Percentiles rank a stretch among this genome's conserved stretches.
Evolutionary conservation across 768 basidiomycete genomes (phyloP).

Genomic region (Leccinellum rugosiceps): DNA sequence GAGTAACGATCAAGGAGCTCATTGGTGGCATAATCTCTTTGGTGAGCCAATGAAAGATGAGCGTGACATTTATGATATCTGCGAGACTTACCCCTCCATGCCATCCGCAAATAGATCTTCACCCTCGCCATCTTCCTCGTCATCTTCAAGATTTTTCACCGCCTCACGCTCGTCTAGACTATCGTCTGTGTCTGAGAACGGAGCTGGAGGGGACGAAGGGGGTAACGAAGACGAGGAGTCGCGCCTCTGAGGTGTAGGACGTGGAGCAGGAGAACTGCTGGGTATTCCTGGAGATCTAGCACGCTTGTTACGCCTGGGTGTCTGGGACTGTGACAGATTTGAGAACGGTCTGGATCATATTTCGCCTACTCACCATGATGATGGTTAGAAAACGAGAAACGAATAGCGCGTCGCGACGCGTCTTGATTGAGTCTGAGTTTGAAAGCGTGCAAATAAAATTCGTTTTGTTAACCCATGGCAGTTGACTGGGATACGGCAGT

Average conservation of each 20-base stretch:
- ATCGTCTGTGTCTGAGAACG: slow-evolving; percentile 87
- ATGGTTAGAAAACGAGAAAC: slow-evolving; percentile 13
- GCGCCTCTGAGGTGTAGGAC: slow-evolving; percentile 46
- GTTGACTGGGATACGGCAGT: slow-evolving; percentile 54
- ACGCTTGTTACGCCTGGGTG: slow-evolving; percentile 60
- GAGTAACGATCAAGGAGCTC: slow-evolving; percentile 84
- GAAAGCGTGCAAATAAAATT: slow-evolving; percentile 37
- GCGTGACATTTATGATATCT: slow-evolving; percentile 2
- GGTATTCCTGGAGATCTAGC: slow-evolving; percentile 54
- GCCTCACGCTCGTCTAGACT: slow-evolving; percentile 69
- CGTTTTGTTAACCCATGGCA: slow-evolving; percentile 23
- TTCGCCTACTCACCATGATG: slow-evolving; percentile 38
- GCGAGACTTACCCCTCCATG: slow-evolving; percentile 59
- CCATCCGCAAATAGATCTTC: slow-evolving; percentile 92
- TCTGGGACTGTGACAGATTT: slow-evolving; percentile 30
- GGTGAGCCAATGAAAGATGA: slow-evolving; percentile 4
- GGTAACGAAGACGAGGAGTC: slow-evolving; percentile 75
- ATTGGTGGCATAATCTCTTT: slow-evolving; percentile 84
- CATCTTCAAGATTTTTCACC: slow-evolving; percentile 63
- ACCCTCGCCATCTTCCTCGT: slow-evolving; percentile 75
- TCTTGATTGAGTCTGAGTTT: slow-evolving; percentile 38
- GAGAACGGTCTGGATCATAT: not conserved
- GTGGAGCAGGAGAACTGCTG: slow-evolving; percentile 43
- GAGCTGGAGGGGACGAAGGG: slow-evolving; percentile 78
- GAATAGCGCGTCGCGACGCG: slow-evolving; percentile 47